These are phyloP conservation scores for Globisporangium uncinulatum DNA, from an alignment of 352 stramenopile genomes.

Conservation along the genomic window DNA sequence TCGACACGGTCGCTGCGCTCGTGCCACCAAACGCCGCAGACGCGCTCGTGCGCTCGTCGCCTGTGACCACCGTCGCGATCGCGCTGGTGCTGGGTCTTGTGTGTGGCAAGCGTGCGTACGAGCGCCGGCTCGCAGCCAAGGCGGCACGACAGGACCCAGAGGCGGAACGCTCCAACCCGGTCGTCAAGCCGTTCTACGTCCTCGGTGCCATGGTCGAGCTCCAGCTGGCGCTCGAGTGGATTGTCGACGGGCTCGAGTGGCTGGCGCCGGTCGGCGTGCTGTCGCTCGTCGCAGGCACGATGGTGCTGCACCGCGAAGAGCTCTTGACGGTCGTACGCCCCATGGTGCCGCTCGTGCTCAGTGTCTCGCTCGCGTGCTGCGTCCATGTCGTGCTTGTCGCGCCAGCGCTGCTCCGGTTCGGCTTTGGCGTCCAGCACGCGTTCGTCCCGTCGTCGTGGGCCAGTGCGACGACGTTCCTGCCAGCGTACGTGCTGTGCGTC, in stretches of 20 bases:
- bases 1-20: constrained; percentile 8
- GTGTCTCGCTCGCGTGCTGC: constrained; percentile 19
- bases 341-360: constrained; percentile 31
- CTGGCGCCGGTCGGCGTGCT: constrained; percentile 33
- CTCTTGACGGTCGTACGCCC: constrained; percentile 28
- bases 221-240: constrained; percentile 42
- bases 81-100: constrained; percentile 19
- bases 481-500: constrained; percentile 33
- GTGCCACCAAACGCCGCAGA: constrained; percentile 19
- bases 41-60: constrained; percentile 15
- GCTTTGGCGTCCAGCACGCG: constrained; percentile 16
- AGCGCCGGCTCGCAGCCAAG: constrained; percentile 19
- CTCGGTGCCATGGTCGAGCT: constrained; percentile 38
- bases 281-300: constrained; percentile 30
- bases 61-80: constrained; percentile 15
- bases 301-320: constrained; percentile 37
- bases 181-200: constrained; percentile 31
- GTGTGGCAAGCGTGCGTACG: constrained; percentile 17
- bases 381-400: constrained; percentile 30
- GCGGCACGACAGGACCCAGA: background rate
- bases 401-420: constrained; percentile 25
- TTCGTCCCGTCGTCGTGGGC: constrained; percentile 9
- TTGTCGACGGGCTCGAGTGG: constrained; percentile 24
- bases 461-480: constrained; percentile 17
- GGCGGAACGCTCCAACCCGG: constrained; percentile 13